A percentile compares a stretch with the other conserved stretches of the same genome.
phyloP scores from a whole-genome alignment of 768 basidiomycete species.

The Steccherinum ochraceum region DNA sequence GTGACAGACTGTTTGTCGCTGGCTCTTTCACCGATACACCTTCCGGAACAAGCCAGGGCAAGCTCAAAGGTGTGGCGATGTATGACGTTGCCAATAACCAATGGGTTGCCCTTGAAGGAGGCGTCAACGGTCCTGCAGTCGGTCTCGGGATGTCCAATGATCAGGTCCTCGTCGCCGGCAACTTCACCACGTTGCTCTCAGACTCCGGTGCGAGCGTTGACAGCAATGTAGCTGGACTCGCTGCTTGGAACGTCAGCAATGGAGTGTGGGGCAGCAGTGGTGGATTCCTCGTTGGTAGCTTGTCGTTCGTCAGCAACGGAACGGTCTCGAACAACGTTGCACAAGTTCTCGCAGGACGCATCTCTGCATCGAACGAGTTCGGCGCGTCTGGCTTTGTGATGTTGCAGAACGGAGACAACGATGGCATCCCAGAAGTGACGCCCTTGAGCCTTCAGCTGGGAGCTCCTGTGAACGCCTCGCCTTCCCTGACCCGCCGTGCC shows the following conservation, averaged over 20 bases:
- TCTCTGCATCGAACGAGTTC: slow-evolving; percentile 48
- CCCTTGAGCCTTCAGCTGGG: slow-evolving; percentile 58
- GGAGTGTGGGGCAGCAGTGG: slow-evolving; percentile 67
- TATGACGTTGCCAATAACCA: slow-evolving; percentile 61
- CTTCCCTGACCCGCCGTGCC: slow-evolving; percentile 30
- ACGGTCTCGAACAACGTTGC: slow-evolving; percentile 40
- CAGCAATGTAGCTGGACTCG: slow-evolving; percentile 78
- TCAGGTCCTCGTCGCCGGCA: slow-evolving; percentile 65
- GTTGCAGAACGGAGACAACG: slow-evolving; percentile 53
- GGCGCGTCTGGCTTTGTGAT: slow-evolving; percentile 79
- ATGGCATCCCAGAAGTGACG: slow-evolving; percentile 48
- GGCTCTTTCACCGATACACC: slow-evolving; percentile 77
- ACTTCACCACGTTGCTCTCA: slow-evolving; percentile 50
- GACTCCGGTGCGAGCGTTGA: slow-evolving; percentile 21
- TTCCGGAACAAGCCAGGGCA: slow-evolving; percentile 43
- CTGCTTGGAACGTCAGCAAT: slow-evolving; percentile 60
- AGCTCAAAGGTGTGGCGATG: slow-evolving; percentile 54
- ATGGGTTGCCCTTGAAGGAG: slow-evolving; percentile 68
- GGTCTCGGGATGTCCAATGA: slow-evolving; percentile 44
- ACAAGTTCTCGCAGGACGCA: slow-evolving; percentile 68
- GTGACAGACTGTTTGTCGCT: slow-evolving; percentile 74
- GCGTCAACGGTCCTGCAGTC: slow-evolving; percentile 72
- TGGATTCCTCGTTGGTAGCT: slow-evolving; percentile 65
- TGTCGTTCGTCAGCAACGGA: slow-evolving; percentile 65
- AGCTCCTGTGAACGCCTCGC: slow-evolving; percentile 24